A percentile compares a stretch with the other conserved stretches of the same genome.
These are phyloP conservation scores for Fomitopsis pinicola DNA, from an alignment of 1,284 basidiomycete genomes.

Conservation along the genomic window DNA sequence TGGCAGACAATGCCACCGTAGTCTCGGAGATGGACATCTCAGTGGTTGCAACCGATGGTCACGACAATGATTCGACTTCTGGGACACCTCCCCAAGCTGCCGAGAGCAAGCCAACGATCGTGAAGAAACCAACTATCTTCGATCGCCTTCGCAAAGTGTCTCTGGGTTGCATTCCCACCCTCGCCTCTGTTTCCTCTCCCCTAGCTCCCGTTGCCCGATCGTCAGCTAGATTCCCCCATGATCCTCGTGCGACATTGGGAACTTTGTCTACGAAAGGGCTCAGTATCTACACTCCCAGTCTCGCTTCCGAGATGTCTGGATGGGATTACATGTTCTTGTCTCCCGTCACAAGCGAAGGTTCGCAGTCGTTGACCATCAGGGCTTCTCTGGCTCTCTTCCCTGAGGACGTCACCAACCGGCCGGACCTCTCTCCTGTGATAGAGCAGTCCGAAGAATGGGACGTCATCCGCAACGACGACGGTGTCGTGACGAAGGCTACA, in stretches of 20 bases:
- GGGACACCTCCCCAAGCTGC: no score
- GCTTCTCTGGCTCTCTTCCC: not conserved
- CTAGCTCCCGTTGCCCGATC: not conserved
- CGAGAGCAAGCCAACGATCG: not conserved
- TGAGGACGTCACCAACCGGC: not conserved
- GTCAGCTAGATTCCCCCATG: not conserved
- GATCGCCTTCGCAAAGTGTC: slow-evolving; percentile 3
- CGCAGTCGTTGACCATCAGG: not conserved
- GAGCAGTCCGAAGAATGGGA: slow-evolving; percentile 6
- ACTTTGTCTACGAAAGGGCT: not conserved
- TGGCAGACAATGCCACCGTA: not conserved
- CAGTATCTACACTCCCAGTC: not conserved
- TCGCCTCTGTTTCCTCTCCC: not conserved
- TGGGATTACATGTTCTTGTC: not conserved
- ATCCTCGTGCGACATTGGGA: not conserved
- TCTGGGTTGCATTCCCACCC: not conserved
- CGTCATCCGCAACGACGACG: slow-evolving; percentile 13
- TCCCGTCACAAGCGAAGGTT: not conserved
- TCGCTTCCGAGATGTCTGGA: not conserved
- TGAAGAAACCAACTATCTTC: not conserved
- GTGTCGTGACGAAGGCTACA: slow-evolving; percentile 29
- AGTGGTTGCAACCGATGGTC: not conserved
- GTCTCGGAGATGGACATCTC: not conserved
- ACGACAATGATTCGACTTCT: not conserved
- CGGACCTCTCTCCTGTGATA: not conserved